Evolutionary conservation across 2,329 filamentous ascomycete genomes (phyloP).

Genomic region (Berkeleyomyces basicola): DNA sequence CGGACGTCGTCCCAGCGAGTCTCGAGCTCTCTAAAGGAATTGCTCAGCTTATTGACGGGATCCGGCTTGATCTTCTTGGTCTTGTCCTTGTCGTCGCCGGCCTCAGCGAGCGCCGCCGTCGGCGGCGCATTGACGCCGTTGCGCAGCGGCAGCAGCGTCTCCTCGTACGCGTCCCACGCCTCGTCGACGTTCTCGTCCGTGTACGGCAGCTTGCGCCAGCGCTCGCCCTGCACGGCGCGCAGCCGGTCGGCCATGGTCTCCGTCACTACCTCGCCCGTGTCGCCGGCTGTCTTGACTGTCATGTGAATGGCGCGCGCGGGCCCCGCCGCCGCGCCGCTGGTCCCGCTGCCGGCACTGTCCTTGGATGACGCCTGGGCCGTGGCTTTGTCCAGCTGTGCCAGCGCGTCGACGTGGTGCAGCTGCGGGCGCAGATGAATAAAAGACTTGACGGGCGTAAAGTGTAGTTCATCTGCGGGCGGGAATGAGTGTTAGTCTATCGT

Average conservation of each 20-base stretch:
- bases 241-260: slow-evolving; percentile 63
- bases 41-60: slow-evolving; percentile 8
- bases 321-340: slow-evolving; percentile 27
- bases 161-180: slow-evolving; percentile 60
- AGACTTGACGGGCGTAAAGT: slow-evolving; percentile 68
- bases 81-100: slow-evolving; percentile 6
- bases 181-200: slow-evolving; percentile 62
- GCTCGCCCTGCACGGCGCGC: slow-evolving; percentile 61
- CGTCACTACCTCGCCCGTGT: slow-evolving; percentile 43
- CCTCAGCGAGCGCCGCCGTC: neutral
- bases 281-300: slow-evolving; percentile 61
- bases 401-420: slow-evolving; percentile 81
- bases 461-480: slow-evolving; percentile 50
- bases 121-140: slow-evolving; percentile 8
- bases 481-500: neutral
- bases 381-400: slow-evolving; percentile 50
- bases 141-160: slow-evolving; percentile 37
- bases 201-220: slow-evolving; percentile 66
- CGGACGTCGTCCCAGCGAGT: slow-evolving; percentile 10
- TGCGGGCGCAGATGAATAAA: slow-evolving; percentile 83
- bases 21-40: slow-evolving; percentile 5
- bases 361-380: slow-evolving; percentile 23
- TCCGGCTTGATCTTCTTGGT: slow-evolving; percentile 14
- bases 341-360: slow-evolving; percentile 19
- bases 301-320: slow-evolving; percentile 63